These are phyloP conservation scores for Emericellopsis terricola DNA, from an alignment of 495 filamentous ascomycete species.

Conservation along the genomic window DNA sequence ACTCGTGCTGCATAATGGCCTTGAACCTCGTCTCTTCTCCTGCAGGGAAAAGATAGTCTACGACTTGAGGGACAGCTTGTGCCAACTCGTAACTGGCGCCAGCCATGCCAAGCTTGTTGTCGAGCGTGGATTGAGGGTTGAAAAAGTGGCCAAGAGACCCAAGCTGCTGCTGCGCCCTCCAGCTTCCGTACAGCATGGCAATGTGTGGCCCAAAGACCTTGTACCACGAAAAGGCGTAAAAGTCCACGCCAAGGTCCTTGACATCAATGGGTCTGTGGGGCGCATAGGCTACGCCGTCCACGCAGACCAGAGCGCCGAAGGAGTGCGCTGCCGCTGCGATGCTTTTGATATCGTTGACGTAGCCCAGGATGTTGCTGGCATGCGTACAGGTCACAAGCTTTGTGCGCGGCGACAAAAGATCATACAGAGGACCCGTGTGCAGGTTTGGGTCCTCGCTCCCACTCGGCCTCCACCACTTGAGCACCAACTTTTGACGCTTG, in stretches of 20 bases:
- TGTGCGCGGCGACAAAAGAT: constrained; percentile 38
- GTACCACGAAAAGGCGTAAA: constrained; percentile 64
- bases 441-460: constrained; percentile 33
- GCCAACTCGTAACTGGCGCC: constrained; percentile 50
- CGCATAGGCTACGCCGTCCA: constrained; percentile 52
- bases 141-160: constrained; percentile 47
- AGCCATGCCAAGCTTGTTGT: constrained; percentile 46
- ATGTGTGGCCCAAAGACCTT: constrained; percentile 63
- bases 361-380: constrained; percentile 51
- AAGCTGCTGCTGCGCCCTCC: constrained; percentile 27
- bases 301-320: constrained; percentile 21
- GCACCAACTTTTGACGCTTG: constrained; percentile 26
- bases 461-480: constrained; percentile 49
- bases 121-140: constrained; percentile 36
- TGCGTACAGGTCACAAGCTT: constrained; percentile 52
- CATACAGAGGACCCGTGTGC: constrained; percentile 27
- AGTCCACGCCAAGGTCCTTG: constrained; percentile 43
- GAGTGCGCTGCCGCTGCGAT: constrained; percentile 27
- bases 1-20: constrained; percentile 37
- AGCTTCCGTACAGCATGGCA: constrained; percentile 43
- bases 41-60: constrained; percentile 38
- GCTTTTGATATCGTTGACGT: constrained; percentile 40
- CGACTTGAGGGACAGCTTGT: constrained; percentile 34
- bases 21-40: constrained; percentile 28
- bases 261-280: constrained; percentile 55